Base-by-base conservation (phyloP, 129 eudicot species). In the Scalesia atractyloides region DNA sequence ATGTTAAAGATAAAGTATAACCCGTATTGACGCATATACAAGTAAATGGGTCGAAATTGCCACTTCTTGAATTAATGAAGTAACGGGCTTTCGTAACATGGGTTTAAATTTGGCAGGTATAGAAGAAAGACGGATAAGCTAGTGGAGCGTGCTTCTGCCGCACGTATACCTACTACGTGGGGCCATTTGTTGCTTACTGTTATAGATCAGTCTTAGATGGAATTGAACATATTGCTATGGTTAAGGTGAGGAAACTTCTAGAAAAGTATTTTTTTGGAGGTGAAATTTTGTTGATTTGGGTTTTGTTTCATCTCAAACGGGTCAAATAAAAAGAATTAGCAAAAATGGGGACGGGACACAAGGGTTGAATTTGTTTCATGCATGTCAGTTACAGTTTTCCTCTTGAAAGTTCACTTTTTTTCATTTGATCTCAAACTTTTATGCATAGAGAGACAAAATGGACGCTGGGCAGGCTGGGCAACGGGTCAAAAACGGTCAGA, bases 151-250 rank as follows among this genome's bases (percentile, higher is more conserved):
- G 67, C 90, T 76, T 90, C 98, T 43, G 90, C 97, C 69, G 97
- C 97, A 68, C 82, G 87, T 24, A 70, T 90, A 76, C 98, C 97
- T 49, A 94, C 97, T 16, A 80, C 64, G 60, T 89, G 98, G 97
- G 98, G 5, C 92, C 97, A 8, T 94, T 90, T 73, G 84, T 80
- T 49, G 86, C 96, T 3, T 80, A 89, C 57, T 93, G 98, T 77
- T 93, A 87, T 50, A 75, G 77, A 63, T 86, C 98, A 17, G 44
- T 85, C 43, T 74, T 90, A 41, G 95, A 93, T 66, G 98, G 96
- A 39, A 84, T 87, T 12, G 96, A 93, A 69, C 96, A 92, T 82
- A 85, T 92, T 20, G 96, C 94, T 1, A 87, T 92, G 96, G 96
- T 92, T 44, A 86, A 92, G 89, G 96, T 92, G 46, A 75, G 93